Conservation (phyloP, 2,329 filamentous ascomycete genomes). For the Epichloe bromicola region DNA sequence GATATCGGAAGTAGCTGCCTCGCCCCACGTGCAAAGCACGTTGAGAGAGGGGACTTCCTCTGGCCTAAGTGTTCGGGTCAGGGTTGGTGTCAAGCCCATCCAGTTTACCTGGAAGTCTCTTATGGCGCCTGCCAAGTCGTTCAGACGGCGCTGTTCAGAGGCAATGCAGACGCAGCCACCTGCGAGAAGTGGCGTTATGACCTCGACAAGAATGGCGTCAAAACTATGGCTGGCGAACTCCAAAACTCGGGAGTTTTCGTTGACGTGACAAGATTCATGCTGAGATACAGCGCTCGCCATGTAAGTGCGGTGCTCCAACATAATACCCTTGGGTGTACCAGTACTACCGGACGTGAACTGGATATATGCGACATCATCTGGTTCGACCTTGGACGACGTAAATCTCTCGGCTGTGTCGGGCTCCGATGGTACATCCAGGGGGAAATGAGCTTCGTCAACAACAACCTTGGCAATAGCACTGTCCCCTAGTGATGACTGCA, state of each 20-base stretch:
- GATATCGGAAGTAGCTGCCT: neutral
- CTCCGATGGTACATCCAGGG: too few species aligned
- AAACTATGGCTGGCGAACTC: slow-evolving; percentile 4
- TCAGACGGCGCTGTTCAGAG: neutral
- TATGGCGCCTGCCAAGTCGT: neutral
- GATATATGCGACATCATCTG: too few species aligned
- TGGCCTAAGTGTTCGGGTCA: neutral
- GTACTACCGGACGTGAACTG: too few species aligned
- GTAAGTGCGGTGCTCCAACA: too few species aligned
- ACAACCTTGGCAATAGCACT: too few species aligned
- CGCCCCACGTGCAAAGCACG: neutral
- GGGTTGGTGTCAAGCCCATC: neutral
- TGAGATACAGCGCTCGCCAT: too few species aligned
- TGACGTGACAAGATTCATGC: neutral
- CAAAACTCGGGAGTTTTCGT: neutral
- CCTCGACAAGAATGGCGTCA: slow-evolving; percentile 2
- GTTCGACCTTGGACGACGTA: too few species aligned
- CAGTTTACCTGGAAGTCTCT: neutral
- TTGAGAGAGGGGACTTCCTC: neutral
- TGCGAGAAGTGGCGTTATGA: neutral
- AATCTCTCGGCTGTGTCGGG: too few species aligned
- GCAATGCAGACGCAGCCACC: slow-evolving; percentile 6
- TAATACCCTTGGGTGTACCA: too few species aligned
- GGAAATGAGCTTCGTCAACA: too few species aligned
- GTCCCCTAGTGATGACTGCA: too few species aligned